Evolutionary conservation across 371 early-diverging fungal genomes (phyloP).

Genomic region (Circinella umbellata): DNA sequence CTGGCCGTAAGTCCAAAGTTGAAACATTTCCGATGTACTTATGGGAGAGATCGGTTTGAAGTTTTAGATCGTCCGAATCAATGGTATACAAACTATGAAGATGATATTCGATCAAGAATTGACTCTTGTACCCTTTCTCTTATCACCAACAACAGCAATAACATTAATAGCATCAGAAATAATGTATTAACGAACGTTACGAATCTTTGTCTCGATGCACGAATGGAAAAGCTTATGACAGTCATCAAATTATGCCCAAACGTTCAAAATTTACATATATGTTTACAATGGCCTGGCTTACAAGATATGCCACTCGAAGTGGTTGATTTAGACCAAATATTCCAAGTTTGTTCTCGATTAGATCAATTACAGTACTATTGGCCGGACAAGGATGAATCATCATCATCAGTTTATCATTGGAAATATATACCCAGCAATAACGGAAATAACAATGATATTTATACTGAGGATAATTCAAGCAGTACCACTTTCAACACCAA

Average conservation of each 20-base stretch:
- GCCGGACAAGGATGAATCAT: neutral
- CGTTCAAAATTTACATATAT: neutral
- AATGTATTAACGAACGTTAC: neutral
- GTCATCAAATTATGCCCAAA: neutral
- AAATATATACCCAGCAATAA: neutral
- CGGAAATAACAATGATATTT: neutral
- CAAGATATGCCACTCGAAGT: neutral
- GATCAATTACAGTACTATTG: neutral
- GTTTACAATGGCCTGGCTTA: constrained; percentile 5
- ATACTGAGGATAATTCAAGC: neutral
- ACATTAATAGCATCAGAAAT: no score
- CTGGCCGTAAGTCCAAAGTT: neutral
- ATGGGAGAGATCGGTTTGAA: neutral
- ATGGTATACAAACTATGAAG: no score
- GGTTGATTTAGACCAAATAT: neutral
- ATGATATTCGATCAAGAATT: no score
- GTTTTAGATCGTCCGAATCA: neutral
- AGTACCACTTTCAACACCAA: neutral
- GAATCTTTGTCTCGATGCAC: neutral
- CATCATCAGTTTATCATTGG: neutral
- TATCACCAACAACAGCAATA: no score
- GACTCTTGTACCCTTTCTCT: no score
- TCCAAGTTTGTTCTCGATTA: neutral
- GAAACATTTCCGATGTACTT: neutral
- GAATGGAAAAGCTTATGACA: neutral